Evolutionary conservation across 306 rosid genomes (phyloP).

Genomic region (Mimosa bimucronata): DNA sequence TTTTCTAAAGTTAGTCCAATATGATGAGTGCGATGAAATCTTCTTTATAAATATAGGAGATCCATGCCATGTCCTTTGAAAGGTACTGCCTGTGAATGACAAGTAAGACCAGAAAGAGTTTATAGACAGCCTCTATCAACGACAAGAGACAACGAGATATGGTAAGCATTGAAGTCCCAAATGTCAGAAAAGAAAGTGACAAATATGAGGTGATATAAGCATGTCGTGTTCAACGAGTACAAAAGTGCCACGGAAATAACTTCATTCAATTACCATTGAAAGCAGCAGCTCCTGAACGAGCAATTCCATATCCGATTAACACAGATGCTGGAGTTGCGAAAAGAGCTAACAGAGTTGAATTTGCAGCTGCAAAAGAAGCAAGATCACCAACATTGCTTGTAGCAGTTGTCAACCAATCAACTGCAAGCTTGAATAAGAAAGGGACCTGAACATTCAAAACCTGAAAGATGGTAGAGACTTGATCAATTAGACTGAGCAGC

Average conservation of each 20-base stretch:
- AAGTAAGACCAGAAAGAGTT: not conserved
- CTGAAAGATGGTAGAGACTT: constrained; percentile 45
- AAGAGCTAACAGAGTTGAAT: constrained; percentile 59
- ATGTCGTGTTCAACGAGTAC: constrained; percentile 8
- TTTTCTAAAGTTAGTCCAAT: not conserved
- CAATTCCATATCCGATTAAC: constrained; percentile 92
- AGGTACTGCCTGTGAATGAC: constrained; percentile 8
- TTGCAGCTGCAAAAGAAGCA: constrained; percentile 65
- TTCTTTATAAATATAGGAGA: constrained; percentile 26
- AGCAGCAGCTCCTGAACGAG: constrained; percentile 87
- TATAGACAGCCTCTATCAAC: not conserved
- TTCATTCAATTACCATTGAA: constrained; percentile 83
- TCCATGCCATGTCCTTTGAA: not conserved
- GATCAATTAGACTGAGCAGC: constrained; percentile 23
- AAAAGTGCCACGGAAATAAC: constrained; percentile 54
- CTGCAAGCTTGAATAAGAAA: constrained; percentile 92
- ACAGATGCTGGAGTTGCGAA: constrained; percentile 91
- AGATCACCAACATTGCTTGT: constrained; percentile 65
- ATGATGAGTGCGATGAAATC: constrained; percentile 28
- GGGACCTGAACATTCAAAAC: constrained; percentile 98
- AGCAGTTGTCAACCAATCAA: constrained; percentile 84
- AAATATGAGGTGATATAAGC: not conserved
- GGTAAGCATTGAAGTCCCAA: constrained; percentile 2
- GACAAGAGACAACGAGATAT: not conserved
- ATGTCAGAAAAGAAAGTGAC: not conserved